phyloP scores from a whole-genome alignment of 352 stramenopile genomes.

The Pythium angustatum region DNA sequence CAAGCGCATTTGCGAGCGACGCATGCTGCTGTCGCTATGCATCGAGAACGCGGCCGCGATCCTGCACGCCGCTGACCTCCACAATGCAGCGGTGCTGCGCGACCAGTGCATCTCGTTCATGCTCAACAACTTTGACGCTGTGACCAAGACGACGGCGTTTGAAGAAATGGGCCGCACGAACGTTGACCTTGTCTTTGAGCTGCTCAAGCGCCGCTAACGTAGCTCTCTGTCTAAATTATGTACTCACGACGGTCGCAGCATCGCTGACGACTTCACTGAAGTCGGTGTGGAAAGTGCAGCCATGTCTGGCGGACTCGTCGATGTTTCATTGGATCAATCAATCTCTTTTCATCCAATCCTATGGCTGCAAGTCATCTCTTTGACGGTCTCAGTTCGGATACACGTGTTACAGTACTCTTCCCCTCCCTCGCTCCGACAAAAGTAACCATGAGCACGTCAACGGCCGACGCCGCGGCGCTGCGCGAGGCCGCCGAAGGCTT shows the following conservation, averaged over 20 bases:
- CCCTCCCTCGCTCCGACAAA: background rate
- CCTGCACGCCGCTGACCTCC: constrained; percentile 95
- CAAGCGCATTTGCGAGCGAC: constrained; percentile 94
- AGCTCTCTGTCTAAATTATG: constrained; percentile 16
- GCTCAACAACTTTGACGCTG: constrained; percentile 96
- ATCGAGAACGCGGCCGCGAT: constrained; percentile 96
- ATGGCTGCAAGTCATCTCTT: constrained; percentile 5
- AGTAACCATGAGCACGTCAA: background rate
- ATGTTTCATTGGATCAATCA: constrained; percentile 8
- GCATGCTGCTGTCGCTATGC: constrained; percentile 94
- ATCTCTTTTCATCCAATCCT: constrained; percentile 6
- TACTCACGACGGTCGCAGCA: background rate
- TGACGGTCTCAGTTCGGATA: constrained; percentile 2
- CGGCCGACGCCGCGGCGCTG: constrained; percentile 33
- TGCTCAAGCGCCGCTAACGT: constrained; percentile 85
- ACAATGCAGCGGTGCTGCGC: constrained; percentile 92
- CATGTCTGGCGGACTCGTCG: background rate
- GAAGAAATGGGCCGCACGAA: constrained; percentile 98
- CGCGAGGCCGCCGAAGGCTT: constrained; percentile 77
- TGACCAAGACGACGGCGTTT: constrained; percentile 96
- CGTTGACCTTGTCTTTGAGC: constrained; percentile 98
- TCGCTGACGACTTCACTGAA: background rate
- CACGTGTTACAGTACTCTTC: background rate
- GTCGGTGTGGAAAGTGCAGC: constrained; percentile 3
- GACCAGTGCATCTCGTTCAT: constrained; percentile 97